Conservation (phyloP, 1,139 yeast species). For the Magnusiomyces fungicola region DNA sequence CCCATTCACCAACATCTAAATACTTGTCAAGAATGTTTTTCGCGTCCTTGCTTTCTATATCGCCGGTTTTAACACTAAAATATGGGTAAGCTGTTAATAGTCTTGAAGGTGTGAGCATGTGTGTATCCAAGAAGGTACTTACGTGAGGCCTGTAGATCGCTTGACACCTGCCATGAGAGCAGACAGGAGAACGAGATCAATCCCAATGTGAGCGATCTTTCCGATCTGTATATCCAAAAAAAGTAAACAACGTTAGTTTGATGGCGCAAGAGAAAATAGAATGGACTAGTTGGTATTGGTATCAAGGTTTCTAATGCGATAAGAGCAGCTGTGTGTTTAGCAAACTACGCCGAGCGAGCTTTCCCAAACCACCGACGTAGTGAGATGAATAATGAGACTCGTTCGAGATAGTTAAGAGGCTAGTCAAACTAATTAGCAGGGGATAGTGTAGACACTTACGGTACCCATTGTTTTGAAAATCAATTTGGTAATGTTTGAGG, state of each 20-base stretch:
- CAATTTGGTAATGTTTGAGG: no score
- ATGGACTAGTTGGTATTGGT: no score
- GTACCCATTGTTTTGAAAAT: no score
- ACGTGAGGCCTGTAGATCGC: slow-evolving; percentile 77
- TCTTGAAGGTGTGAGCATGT: background rate
- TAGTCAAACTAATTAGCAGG: no score
- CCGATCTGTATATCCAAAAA: slow-evolving; percentile 22
- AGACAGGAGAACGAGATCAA: slow-evolving; percentile 71
- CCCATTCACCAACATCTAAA: slow-evolving; percentile 76
- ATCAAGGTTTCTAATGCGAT: no score
- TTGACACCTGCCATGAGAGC: slow-evolving; percentile 85
- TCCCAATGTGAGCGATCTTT: slow-evolving; percentile 48
- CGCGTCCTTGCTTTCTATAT: slow-evolving; percentile 42
- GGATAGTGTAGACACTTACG: no score
- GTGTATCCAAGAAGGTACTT: slow-evolving; percentile 22
- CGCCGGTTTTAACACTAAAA: slow-evolving; percentile 29
- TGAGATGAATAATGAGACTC: no score
- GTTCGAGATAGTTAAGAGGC: no score
- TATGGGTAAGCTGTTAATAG: background rate
- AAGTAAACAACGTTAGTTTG: background rate
- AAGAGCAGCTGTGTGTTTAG: no score
- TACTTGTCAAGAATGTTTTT: slow-evolving; percentile 57
- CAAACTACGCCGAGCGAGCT: no score
- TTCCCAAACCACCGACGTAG: no score
- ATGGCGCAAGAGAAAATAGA: no score